phyloP scores from a whole-genome alignment of 1,139 yeast species.

The Kazachstania sp. region DNA sequence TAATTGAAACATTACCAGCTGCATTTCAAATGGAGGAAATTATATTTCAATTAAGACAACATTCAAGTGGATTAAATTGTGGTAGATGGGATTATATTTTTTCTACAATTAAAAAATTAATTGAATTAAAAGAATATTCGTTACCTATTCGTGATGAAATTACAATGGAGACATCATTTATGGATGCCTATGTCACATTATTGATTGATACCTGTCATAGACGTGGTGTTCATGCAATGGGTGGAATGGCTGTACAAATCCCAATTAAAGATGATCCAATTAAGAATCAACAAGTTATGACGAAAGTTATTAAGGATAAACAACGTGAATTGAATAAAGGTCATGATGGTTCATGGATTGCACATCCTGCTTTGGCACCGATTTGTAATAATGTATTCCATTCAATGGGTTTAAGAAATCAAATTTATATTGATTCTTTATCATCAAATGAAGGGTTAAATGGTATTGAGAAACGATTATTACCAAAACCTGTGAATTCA shows the following conservation, averaged over 20 bases:
- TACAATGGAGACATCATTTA: slow-evolving; percentile 71
- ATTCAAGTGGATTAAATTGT: slow-evolving; percentile 62
- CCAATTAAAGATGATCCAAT: slow-evolving; percentile 60
- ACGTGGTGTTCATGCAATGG: slow-evolving; percentile 71
- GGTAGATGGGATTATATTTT: slow-evolving; percentile 75
- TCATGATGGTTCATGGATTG: slow-evolving; percentile 85
- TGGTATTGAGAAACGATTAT: slow-evolving; percentile 45
- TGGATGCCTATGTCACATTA: slow-evolving; percentile 62
- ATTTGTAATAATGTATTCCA: slow-evolving; percentile 65
- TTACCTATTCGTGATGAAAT: slow-evolving; percentile 66
- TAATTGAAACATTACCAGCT: slow-evolving; percentile 64
- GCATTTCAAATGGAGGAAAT: slow-evolving; percentile 71
- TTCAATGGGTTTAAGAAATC: slow-evolving; percentile 79
- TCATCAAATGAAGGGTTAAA: slow-evolving; percentile 5
- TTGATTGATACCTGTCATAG: slow-evolving; percentile 60
- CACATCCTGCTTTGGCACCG: slow-evolving; percentile 76
- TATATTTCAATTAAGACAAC: slow-evolving; percentile 56
- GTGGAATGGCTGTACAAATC: slow-evolving; percentile 83
- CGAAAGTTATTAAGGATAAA: slow-evolving; percentile 60
- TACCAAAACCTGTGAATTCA: slow-evolving; percentile 57
- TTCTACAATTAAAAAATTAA: slow-evolving; percentile 55
- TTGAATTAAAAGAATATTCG: slow-evolving; percentile 50
- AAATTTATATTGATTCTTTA: slow-evolving; percentile 46
- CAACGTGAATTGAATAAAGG: slow-evolving; percentile 67
- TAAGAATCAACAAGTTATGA: slow-evolving; percentile 54